A percentile compares a stretch with the other conserved stretches of the same genome.
These are phyloP conservation scores for Phytopythium boreale DNA, from an alignment of 352 stramenopile species.

Conservation along the genomic window DNA sequence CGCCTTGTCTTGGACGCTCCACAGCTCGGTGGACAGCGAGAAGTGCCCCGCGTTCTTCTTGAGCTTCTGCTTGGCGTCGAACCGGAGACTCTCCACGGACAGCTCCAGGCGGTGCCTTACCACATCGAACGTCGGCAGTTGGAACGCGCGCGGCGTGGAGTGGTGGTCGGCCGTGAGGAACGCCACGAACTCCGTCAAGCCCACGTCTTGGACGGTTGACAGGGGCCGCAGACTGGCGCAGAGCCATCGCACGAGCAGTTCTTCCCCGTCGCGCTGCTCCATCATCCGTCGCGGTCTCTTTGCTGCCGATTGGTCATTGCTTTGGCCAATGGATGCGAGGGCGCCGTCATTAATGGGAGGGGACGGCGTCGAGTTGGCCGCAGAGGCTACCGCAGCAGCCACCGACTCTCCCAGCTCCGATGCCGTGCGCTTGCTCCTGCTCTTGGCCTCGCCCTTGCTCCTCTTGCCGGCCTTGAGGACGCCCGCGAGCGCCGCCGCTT, in stretches of 20 bases:
- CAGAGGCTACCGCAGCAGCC: neutral
- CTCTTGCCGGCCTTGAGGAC: neutral
- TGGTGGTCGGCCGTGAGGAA: constrained; percentile 11
- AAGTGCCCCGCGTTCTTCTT: constrained; percentile 26
- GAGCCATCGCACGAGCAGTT: constrained; percentile 41
- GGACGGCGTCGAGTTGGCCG: neutral
- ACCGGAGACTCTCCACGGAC: constrained; percentile 30
- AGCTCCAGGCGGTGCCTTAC: constrained; percentile 33
- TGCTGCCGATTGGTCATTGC: neutral
- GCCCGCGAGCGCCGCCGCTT: constrained; percentile 1
- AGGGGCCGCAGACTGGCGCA: constrained; percentile 30
- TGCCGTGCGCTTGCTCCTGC: neutral
- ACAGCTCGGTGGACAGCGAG: constrained; percentile 27
- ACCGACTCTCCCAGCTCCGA: neutral
- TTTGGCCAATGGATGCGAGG: neutral
- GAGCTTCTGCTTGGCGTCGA: constrained; percentile 33
- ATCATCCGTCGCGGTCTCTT: constrained; percentile 1
- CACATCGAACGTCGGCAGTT: constrained; percentile 20
- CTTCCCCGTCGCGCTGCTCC: constrained; percentile 26
- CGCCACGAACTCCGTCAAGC: constrained; percentile 26
- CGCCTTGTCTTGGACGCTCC: constrained; percentile 7
- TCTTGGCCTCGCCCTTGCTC: neutral
- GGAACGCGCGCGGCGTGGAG: constrained; percentile 10
- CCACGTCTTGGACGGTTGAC: constrained; percentile 26
- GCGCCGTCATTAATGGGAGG: neutral